Evolutionary conservation across 2,329 filamentous ascomycete genomes (phyloP), one percentile per base, ranked within the genome.

Genomic region (Monosporascus sp.): DNA sequence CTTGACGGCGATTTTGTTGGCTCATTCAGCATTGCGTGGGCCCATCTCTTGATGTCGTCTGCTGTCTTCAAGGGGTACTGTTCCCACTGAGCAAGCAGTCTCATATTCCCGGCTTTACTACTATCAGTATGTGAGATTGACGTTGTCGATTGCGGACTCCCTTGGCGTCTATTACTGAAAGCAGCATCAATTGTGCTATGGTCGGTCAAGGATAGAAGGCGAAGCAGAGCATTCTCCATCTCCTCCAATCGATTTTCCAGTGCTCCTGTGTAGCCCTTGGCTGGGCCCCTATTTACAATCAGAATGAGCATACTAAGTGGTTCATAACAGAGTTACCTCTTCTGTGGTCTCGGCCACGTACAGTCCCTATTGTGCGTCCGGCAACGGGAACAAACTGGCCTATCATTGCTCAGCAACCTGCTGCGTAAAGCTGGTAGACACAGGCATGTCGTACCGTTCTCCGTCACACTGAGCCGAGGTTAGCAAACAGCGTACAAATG

Each of bases 211-310:
- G 68, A 62, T 4, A 74, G 62, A 7, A 75, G 51, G 20, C 62
- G 66, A 8, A 76, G 53, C 14, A 76, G 61, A 15, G 70, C 63
- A 1, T 57, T 64, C 54, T 76, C 74, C 0, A 73, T 74, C 47
- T 73, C 68, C 45, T 68, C 65, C 1, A 76, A 65, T 38, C 73
- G 66, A 24, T 71, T 64, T 47, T 75, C 73, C 18, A 76, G 57
- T 17, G 70, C 69, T 60, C 75, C 73, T 18, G 72, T 67, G 49
- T 76, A 74, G 7, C 74, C 74, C 55, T 75, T 76, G n/a, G 72
- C 69, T 6, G 74, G 74, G 2, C 74, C 74, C 49, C 74, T 75
- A 38, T 25, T 25, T n/a, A 42, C 37, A 49, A 44, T 27, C 14
- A 44, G 20, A 24, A 44, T 31, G 18, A 24, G 7, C 51, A 61